Base-by-base conservation (phyloP, 495 filamentous ascomycete species). In the Trichoderma asperelloides region DNA sequence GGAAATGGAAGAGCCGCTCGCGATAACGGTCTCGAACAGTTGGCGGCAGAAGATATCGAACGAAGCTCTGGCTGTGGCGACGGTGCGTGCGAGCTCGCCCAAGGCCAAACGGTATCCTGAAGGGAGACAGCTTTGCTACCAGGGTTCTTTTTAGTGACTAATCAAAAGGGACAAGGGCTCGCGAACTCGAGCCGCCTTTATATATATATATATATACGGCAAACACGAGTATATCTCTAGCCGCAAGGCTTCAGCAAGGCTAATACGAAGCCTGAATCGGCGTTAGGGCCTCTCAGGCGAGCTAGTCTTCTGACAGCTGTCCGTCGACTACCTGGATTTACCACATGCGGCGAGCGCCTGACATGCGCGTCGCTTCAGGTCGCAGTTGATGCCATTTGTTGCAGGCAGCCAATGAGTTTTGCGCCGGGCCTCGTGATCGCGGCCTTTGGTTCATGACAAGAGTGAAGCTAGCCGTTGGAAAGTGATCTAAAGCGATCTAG, bases 1-100 rank as follows among this genome's bases (percentile, higher is more conserved):
- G 89, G 76, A 96, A 83, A 63, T 80, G 78, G 68, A 86, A 83
- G 45, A 94, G 80, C 43, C 80, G 83, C 39, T 84, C 83, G 69
- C 86, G 85, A 68, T 86, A 82, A 45, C 85, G 85, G 68, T 85
- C 82, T 62, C 80, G 83, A 47, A 80, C 47, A 45, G 82, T 78
- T 67, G 79, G 77, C 6, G 88, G 86, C 68, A 88, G 84, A 63
- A 88, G 74, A 68, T 78, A 81, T 25, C 85, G 85, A 66, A 91
- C 75, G 66, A 93, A 79, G 65, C 70, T 71, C 23, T 68, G 70
- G 63, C 68, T 71, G 65, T 73, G 69, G 69, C 72, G 75, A 27
- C 74, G 69, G 55, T 69, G 70, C 15, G 66, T 25, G 33, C 49
- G 65, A 25, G 39, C 7, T 40, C 57, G 55, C 18, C 37, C n/a